Conservation (phyloP, 2,329 filamentous ascomycete genomes). For the Parastagonospora avenae region DNA sequence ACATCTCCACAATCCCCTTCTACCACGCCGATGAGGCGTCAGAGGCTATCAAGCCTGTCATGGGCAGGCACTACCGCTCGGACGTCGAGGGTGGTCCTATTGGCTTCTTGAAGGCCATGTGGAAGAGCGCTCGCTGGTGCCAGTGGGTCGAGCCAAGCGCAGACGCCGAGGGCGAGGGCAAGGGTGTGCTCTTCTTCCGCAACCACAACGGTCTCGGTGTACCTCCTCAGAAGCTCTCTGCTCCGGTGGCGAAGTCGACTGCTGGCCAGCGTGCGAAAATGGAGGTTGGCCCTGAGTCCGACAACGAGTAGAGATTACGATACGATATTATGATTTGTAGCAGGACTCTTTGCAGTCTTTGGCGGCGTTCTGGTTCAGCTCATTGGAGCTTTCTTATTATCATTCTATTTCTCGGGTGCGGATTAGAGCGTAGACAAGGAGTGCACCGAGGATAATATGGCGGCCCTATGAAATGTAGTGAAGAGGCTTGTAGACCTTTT, state of each 20-base stretch:
- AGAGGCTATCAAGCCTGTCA: slow-evolving; percentile 91
- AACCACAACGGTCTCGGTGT: slow-evolving; percentile 88
- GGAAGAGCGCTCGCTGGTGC: slow-evolving; percentile 81
- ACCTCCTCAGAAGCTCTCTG: slow-evolving; percentile 53
- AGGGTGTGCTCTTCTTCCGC: slow-evolving; percentile 90
- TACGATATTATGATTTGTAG: slow-evolving; percentile 24
- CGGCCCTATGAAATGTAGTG: slow-evolving; percentile 5
- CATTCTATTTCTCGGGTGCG: slow-evolving; percentile 18
- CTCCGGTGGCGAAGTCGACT: slow-evolving; percentile 33
- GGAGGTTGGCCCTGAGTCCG: slow-evolving; percentile 39
- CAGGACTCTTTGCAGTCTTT: slow-evolving; percentile 15
- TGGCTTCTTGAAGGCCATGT: slow-evolving; percentile 86
- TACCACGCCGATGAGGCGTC: slow-evolving; percentile 94
- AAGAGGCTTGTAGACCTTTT: slow-evolving; percentile 17
- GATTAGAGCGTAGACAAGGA: slow-evolving; percentile 18
- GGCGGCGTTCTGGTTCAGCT: slow-evolving; percentile 25
- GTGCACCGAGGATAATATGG: slow-evolving; percentile 14
- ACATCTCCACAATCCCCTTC: slow-evolving; percentile 93
- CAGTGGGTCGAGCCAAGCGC: slow-evolving; percentile 96
- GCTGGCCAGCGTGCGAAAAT: slow-evolving; percentile 43
- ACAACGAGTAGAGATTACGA: slow-evolving; percentile 35
- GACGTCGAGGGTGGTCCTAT: slow-evolving; percentile 74
- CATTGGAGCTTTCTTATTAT: slow-evolving; percentile 6
- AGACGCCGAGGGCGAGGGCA: slow-evolving; percentile 77
- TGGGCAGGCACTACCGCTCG: slow-evolving; percentile 93